Percentiles rank a stretch among this genome's conserved stretches.
phyloP scores from a whole-genome alignment of 2,329 filamentous ascomycete species.

The Exophiala spinifera region DNA sequence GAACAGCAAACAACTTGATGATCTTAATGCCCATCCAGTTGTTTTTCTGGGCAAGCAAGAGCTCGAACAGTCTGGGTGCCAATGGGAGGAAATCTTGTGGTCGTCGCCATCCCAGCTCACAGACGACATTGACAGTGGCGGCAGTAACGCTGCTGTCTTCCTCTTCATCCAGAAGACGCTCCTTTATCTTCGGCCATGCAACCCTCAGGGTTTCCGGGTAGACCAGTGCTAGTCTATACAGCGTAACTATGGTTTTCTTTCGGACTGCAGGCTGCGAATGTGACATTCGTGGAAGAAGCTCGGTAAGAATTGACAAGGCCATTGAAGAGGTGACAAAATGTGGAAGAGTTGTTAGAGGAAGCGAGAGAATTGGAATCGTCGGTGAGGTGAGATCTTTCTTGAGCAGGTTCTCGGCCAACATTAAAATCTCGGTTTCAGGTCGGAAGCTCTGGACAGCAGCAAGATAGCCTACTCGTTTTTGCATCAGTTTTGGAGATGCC shows the following conservation, averaged over 20 bases:
- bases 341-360: constrained; percentile 86
- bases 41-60: constrained; percentile 86
- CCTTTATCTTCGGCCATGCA: constrained; percentile 97
- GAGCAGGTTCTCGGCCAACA: constrained; percentile 92
- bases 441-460: constrained; percentile 95
- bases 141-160: constrained; percentile 93
- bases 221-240: constrained; percentile 91
- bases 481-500: constrained; percentile 90
- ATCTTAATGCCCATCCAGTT: constrained; percentile 99
- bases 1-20: constrained; percentile 96
- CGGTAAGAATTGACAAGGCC: constrained; percentile 81
- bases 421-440: constrained; percentile 91
- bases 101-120: constrained; percentile 89
- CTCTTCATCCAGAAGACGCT: constrained; percentile 80
- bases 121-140: constrained; percentile 94
- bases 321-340: constrained; percentile 92
- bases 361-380: constrained; percentile 71
- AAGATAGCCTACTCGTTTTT: constrained; percentile 93
- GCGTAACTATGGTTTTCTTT: constrained; percentile 93
- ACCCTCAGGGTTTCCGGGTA: constrained; percentile 90
- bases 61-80: constrained; percentile 85
- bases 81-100: constrained; percentile 91
- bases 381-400: constrained; percentile 76
- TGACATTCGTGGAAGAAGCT: constrained; percentile 78
- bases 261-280: constrained; percentile 82